phyloP scores from a whole-genome alignment of 257 asterid genomes.

The Solanum raphanifolium region DNA sequence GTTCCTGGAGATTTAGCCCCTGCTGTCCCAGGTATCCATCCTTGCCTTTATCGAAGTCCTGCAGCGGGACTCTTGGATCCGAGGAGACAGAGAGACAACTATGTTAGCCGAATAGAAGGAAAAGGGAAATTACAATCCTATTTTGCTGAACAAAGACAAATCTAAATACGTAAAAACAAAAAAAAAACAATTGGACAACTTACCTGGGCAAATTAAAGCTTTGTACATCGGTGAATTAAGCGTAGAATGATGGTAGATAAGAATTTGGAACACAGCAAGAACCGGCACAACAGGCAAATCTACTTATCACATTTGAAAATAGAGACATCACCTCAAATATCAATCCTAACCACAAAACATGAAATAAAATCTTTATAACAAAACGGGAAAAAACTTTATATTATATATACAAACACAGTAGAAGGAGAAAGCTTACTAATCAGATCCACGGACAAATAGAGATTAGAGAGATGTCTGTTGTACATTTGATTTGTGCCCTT shows the following conservation, averaged over 20 bases:
- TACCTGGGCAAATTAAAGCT: neutral
- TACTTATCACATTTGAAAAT: neutral
- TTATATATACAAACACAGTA: too few relatives aligned
- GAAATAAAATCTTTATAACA: neutral
- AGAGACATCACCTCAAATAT: neutral
- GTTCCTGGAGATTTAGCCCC: too few relatives aligned
- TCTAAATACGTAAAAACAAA: too few relatives aligned
- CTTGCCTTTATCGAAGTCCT: too few relatives aligned
- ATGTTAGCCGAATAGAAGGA: too few relatives aligned
- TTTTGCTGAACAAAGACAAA: too few relatives aligned
- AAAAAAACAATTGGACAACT: neutral
- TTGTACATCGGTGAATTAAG: neutral
- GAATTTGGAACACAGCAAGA: neutral
- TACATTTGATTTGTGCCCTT: too few relatives aligned
- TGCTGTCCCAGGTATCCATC: too few relatives aligned
- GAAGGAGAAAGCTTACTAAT: neutral
- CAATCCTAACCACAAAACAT: neutral
- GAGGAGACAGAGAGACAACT: too few relatives aligned
- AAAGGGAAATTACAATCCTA: too few relatives aligned
- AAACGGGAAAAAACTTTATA: neutral
- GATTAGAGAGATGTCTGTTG: neutral
- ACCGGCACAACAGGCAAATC: neutral
- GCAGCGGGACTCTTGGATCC: too few relatives aligned
- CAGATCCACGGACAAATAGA: neutral
- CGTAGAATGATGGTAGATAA: neutral